phyloP scores from a whole-genome alignment of 805 yeast species.

The Candida pseudoglaebosa region DNA sequence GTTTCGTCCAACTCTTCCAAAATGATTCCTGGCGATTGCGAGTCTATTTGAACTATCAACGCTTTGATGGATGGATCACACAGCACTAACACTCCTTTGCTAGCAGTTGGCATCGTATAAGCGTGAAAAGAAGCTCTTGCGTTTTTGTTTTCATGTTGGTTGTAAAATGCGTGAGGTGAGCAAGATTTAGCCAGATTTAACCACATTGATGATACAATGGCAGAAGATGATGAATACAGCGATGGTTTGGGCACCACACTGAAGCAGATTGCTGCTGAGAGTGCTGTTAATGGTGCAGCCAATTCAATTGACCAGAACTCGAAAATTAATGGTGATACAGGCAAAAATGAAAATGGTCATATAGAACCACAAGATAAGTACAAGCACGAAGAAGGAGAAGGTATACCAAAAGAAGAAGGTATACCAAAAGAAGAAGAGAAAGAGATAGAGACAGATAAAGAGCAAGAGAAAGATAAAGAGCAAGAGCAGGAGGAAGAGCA shows the following conservation, averaged over 20 bases:
- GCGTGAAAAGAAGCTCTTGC: constrained; percentile 2
- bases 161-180: no score
- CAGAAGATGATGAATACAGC: not conserved
- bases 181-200: no score
- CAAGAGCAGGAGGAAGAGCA: not conserved
- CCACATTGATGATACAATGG: no score
- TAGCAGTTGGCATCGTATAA: constrained; percentile 46
- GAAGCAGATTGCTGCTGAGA: no score
- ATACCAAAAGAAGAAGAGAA: constrained; percentile 1
- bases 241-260: no score
- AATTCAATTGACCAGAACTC: not conserved
- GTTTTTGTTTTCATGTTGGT: not conserved
- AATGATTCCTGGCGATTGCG: constrained; percentile 65
- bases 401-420: no score
- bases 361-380: constrained; percentile 1
- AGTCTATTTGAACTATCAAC: constrained; percentile 75
- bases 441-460: not conserved
- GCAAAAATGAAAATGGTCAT: not conserved
- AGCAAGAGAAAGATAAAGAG: not conserved
- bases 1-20: constrained; percentile 85
- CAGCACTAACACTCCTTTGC: constrained; percentile 40
- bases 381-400: constrained; percentile 3
- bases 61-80: constrained; percentile 94
- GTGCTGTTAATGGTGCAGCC: not conserved
- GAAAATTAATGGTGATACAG: constrained; percentile 4